Evolutionary conservation across 768 basidiomycete species (phyloP).

Genomic region (Phylloporus arenicola): DNA sequence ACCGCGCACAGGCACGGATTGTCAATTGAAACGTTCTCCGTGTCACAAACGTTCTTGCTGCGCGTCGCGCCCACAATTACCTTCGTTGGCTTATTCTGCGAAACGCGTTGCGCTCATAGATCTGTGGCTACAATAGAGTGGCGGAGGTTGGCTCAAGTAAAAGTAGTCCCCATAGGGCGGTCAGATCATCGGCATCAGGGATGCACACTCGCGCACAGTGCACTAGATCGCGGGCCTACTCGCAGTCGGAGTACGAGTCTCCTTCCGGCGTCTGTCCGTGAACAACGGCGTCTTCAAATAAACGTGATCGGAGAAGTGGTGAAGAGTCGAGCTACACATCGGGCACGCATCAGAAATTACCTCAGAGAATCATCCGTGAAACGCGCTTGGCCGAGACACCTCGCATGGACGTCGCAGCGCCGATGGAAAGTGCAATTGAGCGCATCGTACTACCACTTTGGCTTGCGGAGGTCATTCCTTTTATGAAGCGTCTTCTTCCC

Average conservation of each 20-base stretch:
- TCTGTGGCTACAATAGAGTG: background rate
- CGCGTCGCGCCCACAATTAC: background rate
- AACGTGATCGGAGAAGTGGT: constrained; percentile 10
- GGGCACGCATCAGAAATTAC: background rate
- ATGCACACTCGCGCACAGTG: background rate
- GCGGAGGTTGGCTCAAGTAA: background rate
- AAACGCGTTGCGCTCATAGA: background rate
- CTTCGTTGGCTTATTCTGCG: background rate
- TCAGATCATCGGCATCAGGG: background rate
- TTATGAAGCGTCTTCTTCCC: constrained; percentile 67
- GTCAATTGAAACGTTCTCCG: background rate
- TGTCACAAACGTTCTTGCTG: background rate
- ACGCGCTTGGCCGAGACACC: background rate
- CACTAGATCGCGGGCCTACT: background rate
- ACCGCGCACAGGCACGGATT: background rate
- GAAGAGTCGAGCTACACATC: constrained; percentile 3
- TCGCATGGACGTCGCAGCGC: background rate
- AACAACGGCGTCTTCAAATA: constrained; percentile 4
- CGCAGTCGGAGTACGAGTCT: background rate
- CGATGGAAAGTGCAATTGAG: constrained; percentile 6
- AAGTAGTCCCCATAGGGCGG: background rate
- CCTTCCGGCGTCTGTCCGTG: background rate
- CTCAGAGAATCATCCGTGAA: constrained; percentile 7
- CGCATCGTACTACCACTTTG: constrained; percentile 55
- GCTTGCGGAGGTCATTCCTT: constrained; percentile 55